Percentiles rank a stretch among this genome's conserved stretches.
Conservation (phyloP, 345 rosid species). For the Dovyalis caffra region DNA sequence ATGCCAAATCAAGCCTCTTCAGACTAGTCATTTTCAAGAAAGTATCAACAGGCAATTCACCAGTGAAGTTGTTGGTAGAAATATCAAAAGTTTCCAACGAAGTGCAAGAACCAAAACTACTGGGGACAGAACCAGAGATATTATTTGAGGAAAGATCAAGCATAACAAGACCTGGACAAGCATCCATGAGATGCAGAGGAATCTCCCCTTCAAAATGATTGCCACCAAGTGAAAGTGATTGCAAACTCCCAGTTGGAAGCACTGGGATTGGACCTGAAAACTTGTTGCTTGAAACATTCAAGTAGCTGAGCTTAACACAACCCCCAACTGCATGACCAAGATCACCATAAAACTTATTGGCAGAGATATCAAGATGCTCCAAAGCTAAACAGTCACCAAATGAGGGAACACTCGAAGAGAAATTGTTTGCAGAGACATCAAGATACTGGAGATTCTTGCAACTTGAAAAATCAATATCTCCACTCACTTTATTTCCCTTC, state of each 20-base stretch:
- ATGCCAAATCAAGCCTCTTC: slow-evolving; percentile 54
- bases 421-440: slow-evolving; percentile 77
- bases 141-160: slow-evolving; percentile 78
- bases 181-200: slow-evolving; percentile 57
- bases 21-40: slow-evolving; percentile 57
- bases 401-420: slow-evolving; percentile 48
- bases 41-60: slow-evolving; percentile 63
- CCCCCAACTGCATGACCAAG: slow-evolving; percentile 48
- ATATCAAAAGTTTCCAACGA: slow-evolving; percentile 53
- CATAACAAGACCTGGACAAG: slow-evolving; percentile 60
- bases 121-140: slow-evolving; percentile 70
- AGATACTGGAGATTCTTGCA: slow-evolving; percentile 58
- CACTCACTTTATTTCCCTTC: slow-evolving; percentile 65
- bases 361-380: slow-evolving; percentile 73
- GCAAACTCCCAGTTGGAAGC: slow-evolving; percentile 46
- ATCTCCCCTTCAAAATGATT: slow-evolving; percentile 67
- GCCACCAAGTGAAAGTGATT: slow-evolving; percentile 46
- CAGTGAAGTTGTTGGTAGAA: slow-evolving; percentile 65
- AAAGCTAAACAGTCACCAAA: slow-evolving; percentile 67
- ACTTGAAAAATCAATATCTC: slow-evolving; percentile 61
- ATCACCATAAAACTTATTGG: slow-evolving; percentile 64
- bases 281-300: slow-evolving; percentile 64
- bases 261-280: slow-evolving; percentile 66
- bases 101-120: slow-evolving; percentile 56
- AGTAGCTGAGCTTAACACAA: slow-evolving; percentile 54